Base-by-base conservation (phyloP, 768 basidiomycete species). In the Calvatia gigantea region DNA sequence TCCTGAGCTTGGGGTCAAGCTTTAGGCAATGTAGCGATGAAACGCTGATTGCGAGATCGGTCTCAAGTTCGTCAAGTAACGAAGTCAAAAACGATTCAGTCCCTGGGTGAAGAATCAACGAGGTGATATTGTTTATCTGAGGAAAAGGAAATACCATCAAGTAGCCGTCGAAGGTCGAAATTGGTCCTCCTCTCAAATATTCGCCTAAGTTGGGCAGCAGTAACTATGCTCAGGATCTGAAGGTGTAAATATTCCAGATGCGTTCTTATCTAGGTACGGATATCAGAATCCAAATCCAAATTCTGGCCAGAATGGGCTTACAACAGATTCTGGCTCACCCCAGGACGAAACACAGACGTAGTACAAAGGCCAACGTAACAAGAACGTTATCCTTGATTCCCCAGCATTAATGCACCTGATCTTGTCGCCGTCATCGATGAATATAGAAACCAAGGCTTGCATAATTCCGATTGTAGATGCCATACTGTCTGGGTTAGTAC, bases 181-280 rank as follows among this genome's bases (percentile, higher is more conserved):
- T 98, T 98, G 46, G 86, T 90, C 49, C 94, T 80, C 55, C 89
- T 77, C 65, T 94, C 87, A 62, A 99, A 98, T 63, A 96, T 89
- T 29, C 84, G 78, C 28, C 84, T 82, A 2, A 99, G 76, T 67
- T 98, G 94, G 3, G 86, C 76, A 1, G 85, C 88, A 2, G 94
- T 91, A 43, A 97, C 86, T 32, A 97, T 85, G 61, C 91, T 94
- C 27, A 98, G 70, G 54, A 98, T 91, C 70, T 97, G 95, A 2
- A 98, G 76, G 67, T 99, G 90, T 6, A 98, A 75, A 70, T 97
- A 97, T 69, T 98, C 96, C 58, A 99, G 81, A 75, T 98, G 97
- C 19, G 85, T 82, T 53, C 96, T 83, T 61, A 89, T 87, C 96
- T 98, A 85, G 54, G 81, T 85, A 64, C 62, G 58, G 50, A 47